These are phyloP conservation scores for Cutaneotrichosporon dermatis DNA, from an alignment of 1,284 basidiomycete genomes.

Conservation along the genomic window DNA sequence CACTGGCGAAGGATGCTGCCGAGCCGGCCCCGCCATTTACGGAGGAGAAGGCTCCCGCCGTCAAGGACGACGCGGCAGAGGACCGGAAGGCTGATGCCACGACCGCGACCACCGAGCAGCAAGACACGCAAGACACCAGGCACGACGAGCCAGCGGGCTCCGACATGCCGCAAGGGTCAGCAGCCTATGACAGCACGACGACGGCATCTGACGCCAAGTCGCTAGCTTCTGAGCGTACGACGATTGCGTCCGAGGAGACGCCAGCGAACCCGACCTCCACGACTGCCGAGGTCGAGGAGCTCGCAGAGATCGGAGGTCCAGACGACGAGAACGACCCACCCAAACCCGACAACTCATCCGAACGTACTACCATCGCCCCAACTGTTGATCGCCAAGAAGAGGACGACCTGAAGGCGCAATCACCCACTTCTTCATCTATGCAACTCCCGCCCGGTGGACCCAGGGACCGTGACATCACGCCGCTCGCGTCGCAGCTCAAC, in stretches of 20 bases:
- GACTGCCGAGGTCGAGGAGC: neutral
- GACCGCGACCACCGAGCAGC: neutral
- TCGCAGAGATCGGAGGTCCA: neutral
- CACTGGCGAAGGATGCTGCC: neutral
- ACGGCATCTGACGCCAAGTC: too few species aligned
- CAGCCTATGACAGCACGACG: too few species aligned
- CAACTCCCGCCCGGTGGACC: neutral
- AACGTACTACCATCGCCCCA: neutral
- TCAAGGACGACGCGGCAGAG: neutral
- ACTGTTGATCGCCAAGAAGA: neutral
- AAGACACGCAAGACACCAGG: too few species aligned
- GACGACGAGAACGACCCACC: neutral
- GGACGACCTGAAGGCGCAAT: neutral
- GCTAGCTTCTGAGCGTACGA: too few species aligned
- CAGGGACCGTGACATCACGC: slow-evolving; percentile 2
- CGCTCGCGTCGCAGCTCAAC: neutral
- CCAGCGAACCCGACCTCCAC: too few species aligned
- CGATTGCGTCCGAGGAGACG: too few species aligned
- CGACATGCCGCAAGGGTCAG: too few species aligned
- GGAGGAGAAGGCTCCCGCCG: neutral
- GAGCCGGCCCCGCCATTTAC: neutral
- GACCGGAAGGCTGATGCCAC: neutral
- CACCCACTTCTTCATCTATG: neutral
- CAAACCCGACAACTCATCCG: neutral
- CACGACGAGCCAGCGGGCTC: too few species aligned